Evolutionary conservation across 2,329 filamentous ascomycete genomes (phyloP).

Genomic region (Alternaria longipes): DNA sequence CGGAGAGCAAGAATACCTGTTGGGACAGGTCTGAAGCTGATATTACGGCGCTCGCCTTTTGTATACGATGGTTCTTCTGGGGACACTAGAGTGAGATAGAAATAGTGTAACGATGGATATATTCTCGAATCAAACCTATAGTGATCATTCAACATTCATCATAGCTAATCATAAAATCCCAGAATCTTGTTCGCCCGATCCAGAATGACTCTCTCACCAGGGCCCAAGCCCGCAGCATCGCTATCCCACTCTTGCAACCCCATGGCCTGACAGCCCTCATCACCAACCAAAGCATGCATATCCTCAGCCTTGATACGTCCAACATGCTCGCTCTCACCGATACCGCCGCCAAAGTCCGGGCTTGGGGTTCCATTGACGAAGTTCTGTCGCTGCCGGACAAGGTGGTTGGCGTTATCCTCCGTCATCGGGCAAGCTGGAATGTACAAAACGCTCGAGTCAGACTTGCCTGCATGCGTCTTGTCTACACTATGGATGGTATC

Average conservation of each 20-base stretch:
- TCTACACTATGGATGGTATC: conserved; percentile 86
- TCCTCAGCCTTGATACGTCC: conserved; percentile 54
- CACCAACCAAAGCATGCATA: conserved; percentile 51
- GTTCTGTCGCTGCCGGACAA: conserved; percentile 73
- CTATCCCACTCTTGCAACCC: conserved; percentile 63
- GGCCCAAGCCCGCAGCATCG: conserved; percentile 56
- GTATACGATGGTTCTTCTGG: neutral
- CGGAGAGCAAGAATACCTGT: too few species aligned
- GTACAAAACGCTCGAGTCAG: conserved; percentile 86
- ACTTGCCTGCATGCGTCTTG: conserved; percentile 73
- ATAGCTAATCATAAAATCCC: conserved; percentile 55
- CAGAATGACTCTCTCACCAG: conserved; percentile 62
- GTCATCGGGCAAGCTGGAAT: conserved; percentile 88
- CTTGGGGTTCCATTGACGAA: conserved; percentile 69
- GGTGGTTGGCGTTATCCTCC: conserved; percentile 74
- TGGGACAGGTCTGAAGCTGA: too few species aligned
- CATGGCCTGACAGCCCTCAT: conserved; percentile 64
- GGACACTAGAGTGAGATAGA: too few species aligned
- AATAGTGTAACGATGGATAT: neutral
- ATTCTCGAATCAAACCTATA: neutral
- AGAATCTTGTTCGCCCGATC: conserved; percentile 63
- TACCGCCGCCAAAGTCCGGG: conserved; percentile 65
- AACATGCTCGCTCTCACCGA: conserved; percentile 67
- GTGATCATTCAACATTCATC: neutral
- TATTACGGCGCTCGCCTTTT: neutral